Evolutionary conservation across 2,329 filamentous ascomycete genomes (phyloP).

Genomic region (Bipolaris bicolor): DNA sequence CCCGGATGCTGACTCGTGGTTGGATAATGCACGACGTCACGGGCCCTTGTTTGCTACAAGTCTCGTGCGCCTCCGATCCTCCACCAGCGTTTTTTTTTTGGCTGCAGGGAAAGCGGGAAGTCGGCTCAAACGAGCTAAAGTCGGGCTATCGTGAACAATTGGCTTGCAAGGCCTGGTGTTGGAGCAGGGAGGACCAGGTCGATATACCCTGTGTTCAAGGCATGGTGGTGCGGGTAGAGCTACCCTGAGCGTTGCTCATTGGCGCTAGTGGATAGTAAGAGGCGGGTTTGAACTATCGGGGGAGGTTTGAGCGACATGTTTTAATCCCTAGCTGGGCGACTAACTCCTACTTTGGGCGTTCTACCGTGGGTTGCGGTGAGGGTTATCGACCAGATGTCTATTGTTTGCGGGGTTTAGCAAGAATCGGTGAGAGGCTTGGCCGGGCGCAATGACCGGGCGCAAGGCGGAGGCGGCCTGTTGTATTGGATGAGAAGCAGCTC

Average conservation of each 20-base stretch:
- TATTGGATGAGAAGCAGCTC: not conserved
- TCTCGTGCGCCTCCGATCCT: slow-evolving; percentile 7
- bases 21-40: slow-evolving; percentile 15
- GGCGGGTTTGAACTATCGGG: no score
- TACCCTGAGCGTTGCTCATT: not conserved
- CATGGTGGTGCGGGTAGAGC: not conserved
- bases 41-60: slow-evolving; percentile 1
- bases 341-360: not conserved
- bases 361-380: not conserved
- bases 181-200: not conserved
- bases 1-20: not conserved
- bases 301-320: no score
- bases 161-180: no score
- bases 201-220: not conserved
- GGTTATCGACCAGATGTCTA: not conserved
- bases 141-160: no score
- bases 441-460: not conserved
- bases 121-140: no score
- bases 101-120: not conserved
- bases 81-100: not conserved
- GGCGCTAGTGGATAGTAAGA: not conserved
- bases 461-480: not conserved
- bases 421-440: not conserved
- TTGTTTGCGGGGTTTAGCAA: not conserved
- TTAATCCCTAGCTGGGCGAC: not conserved